These are phyloP conservation scores for Fusarium circinatum DNA, from an alignment of 2,329 filamentous ascomycete species.

Conservation along the genomic window DNA sequence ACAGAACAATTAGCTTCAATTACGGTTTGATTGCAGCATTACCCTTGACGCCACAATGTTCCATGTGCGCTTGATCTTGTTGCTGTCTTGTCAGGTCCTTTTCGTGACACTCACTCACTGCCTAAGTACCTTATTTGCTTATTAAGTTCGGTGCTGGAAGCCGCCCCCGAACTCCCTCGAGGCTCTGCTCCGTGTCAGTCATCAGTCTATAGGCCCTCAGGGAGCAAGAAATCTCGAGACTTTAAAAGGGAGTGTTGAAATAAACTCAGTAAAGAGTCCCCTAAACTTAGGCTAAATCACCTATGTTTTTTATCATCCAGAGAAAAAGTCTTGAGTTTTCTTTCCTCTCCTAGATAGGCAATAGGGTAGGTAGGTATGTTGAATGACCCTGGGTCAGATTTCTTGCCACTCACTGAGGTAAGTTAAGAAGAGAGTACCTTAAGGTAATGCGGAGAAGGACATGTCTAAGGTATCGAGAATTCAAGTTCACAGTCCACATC, in stretches of 20 bases:
- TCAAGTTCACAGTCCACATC: too few relatives aligned
- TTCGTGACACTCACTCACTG: neutral
- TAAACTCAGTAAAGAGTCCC: neutral
- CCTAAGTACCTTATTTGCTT: too few relatives aligned
- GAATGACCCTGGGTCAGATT: neutral
- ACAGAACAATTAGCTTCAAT: neutral
- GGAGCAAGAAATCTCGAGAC: neutral
- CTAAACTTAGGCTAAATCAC: neutral
- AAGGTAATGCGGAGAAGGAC: neutral
- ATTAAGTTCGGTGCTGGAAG: neutral
- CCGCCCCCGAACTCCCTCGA: neutral
- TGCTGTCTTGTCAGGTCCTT: neutral
- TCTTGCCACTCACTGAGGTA: conserved; percentile 1
- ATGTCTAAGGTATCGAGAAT: neutral
- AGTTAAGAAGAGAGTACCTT: neutral
- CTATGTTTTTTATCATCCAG: neutral
- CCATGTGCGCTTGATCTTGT: neutral
- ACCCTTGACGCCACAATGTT: conserved; percentile 19
- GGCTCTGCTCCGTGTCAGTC: neutral
- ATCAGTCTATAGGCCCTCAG: neutral
- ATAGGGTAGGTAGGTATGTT: too few relatives aligned
- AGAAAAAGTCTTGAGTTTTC: neutral
- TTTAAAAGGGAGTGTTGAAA: neutral
- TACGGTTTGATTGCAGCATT: neutral
- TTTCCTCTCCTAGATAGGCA: neutral